Evolutionary conservation across 345 rosid genomes (phyloP), one percentile per base, ranked within the genome.

Genomic region (Kernera saxatilis): DNA sequence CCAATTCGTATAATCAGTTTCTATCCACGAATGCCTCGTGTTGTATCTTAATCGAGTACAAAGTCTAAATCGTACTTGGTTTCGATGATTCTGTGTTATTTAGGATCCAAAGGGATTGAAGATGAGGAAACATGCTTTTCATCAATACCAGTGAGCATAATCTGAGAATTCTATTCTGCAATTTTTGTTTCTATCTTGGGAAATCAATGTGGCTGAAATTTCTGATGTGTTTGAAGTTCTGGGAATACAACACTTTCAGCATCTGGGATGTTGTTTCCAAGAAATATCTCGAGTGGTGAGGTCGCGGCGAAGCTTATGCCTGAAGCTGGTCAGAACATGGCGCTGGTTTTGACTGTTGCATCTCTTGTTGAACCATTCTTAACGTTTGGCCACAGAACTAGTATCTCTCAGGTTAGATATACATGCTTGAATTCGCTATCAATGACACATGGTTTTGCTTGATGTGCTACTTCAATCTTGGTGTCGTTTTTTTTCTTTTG

Each of bases 71-170:
- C 29, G 13, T 29, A 35, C 46, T 45, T 30, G 36, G 46, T 56
- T 36, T 63, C 19, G 23, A 46, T 73, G 62, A 29, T 41, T 29
- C 15, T 33, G 13, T 13, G 6, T 5, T 50, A 12, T 51, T 29
- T 70, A 91, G 97, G 99, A 94, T 44, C 99, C 97, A 0, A 91
- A 88, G 77, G 90, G 99, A 39, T 36, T 89, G 67, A 91, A 94
- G 90, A 89, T 94, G 99, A 80, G 93, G 68, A 84, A 82, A 18
- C 96, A 89, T 65, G 98, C 98, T 59, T 93, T 93, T 64, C 97
- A 91, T 59, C 96, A 83, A 48, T 89, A 84, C 78, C 76, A 78
- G 97, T 94, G 64, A 82, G 92, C 80, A 74, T 51, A 40, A 15
- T 6, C 46, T 53, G 22, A 17, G 0, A 2, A 19, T 18, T 27